These are phyloP conservation scores for Austroboletus eburneus DNA, from an alignment of 768 basidiomycete species.

Conservation along the genomic window DNA sequence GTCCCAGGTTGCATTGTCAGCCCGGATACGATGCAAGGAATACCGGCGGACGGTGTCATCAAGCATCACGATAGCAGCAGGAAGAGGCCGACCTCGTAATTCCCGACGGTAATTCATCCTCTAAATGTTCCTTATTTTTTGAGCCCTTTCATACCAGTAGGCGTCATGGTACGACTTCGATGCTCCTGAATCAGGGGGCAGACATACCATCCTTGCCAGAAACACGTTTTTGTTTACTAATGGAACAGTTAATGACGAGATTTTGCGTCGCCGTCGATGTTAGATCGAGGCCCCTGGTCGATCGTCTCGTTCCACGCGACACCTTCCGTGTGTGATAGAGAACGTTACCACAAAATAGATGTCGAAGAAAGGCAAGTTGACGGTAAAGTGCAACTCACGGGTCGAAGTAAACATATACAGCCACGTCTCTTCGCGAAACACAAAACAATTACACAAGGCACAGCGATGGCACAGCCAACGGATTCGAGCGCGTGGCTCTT, in stretches of 20 bases:
- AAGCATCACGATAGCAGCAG: neutral
- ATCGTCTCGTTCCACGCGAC: slow-evolving; percentile 1
- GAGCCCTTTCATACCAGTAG: neutral
- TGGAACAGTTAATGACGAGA: neutral
- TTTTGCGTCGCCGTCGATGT: neutral
- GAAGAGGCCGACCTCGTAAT: neutral
- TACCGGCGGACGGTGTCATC: neutral
- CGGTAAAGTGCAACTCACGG: slow-evolving; percentile 2
- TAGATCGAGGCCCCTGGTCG: neutral
- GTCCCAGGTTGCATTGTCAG: too few species aligned
- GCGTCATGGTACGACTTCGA: neutral
- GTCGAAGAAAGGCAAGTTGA: slow-evolving; percentile 11
- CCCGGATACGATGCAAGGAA: too few species aligned
- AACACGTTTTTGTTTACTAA: neutral
- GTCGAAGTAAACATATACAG: slow-evolving; percentile 13
- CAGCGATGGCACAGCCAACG: slow-evolving; percentile 18
- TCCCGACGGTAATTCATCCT: neutral
- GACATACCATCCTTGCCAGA: neutral
- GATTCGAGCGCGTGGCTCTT: slow-evolving; percentile 18
- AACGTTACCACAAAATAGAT: neutral
- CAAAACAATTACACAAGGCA: slow-evolving; percentile 17
- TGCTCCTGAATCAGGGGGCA: neutral
- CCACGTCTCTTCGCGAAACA: slow-evolving; percentile 4
- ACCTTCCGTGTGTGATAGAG: neutral
- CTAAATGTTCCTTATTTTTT: neutral